Percentiles rank a stretch among this genome's conserved stretches.
Conservation (phyloP, 2,329 filamentous ascomycete species). For the Diaporthe sp. region DNA sequence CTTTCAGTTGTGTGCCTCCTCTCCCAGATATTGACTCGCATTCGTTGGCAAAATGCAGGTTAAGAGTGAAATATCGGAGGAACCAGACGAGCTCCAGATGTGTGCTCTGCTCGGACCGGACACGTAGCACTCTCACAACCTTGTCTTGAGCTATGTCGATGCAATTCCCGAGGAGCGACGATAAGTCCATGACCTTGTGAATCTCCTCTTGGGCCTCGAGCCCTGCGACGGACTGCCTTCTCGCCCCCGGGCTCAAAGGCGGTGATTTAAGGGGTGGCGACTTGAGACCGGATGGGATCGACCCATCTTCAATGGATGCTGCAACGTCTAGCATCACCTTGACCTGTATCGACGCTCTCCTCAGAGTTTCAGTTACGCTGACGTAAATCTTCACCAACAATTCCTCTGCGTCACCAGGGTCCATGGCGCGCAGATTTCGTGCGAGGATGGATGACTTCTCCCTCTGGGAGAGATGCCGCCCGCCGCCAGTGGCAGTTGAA, state of each 20-base stretch:
- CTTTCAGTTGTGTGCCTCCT: constrained; percentile 82
- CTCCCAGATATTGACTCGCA: constrained; percentile 88
- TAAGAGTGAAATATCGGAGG: constrained; percentile 85
- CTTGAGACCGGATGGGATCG: constrained; percentile 55
- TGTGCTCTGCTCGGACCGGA: constrained; percentile 80
- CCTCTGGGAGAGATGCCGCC: constrained; percentile 79
- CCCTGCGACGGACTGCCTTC: constrained; percentile 53
- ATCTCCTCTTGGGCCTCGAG: constrained; percentile 79
- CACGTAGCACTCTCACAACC: constrained; percentile 81
- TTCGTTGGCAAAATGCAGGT: constrained; percentile 86
- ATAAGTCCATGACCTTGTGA: constrained; percentile 82
- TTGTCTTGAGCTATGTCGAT: constrained; percentile 86
- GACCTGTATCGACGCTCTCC: constrained; percentile 88
- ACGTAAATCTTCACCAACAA: constrained; percentile 88
- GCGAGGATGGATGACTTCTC: constrained; percentile 92
- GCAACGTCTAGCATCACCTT: constrained; percentile 97
- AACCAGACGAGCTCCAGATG: constrained; percentile 78
- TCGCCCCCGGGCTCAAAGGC: constrained; percentile 64
- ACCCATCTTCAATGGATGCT: constrained; percentile 73
- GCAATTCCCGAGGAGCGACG: constrained; percentile 82
- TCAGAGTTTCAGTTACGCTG: constrained; percentile 86
- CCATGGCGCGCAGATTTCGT: constrained; percentile 87
- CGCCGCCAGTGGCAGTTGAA: constrained; percentile 80
- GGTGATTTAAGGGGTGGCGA: constrained; percentile 67
- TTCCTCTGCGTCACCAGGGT: constrained; percentile 86